Evolutionary conservation across 1,139 yeast genomes (phyloP), one percentile per base, ranked within the genome.

Genomic region (Debaryomycetaceae sp.): DNA sequence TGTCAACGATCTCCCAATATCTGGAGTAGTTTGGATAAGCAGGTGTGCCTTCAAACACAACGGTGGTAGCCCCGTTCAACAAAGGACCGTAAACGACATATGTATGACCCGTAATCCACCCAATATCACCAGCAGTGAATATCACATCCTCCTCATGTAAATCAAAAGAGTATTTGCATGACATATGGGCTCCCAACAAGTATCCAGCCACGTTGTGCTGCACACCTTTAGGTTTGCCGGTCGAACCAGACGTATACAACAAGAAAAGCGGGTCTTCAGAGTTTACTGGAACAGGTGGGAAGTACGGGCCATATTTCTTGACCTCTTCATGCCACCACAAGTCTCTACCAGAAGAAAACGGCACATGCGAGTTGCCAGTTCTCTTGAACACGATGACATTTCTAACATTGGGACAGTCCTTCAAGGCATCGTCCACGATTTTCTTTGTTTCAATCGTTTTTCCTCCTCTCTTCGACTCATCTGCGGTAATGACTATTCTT

Each of bases 51-150:
- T 86, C 94, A 59, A 83, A 86, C 11, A 86, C 87, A 19, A 86
- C 85, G 4, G 92, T 79, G 28, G 94, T 82, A 34, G 89, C 88
- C 57, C 95, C 95, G 50, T 75, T 75, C 40, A 83, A 66, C 52
- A 86, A 71, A 17, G 95, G 95, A 40, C 94, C 95, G 56, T 86
- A 86, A 36, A 85, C 87, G 32, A 79, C 87, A 58, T 85, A 86
- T 2, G 92, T 79, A 64, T 86, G 95, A 41, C 95, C 95, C 8
- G 94, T 85, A 54, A 86, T 84, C 95, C 95, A 86, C 49, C 95
- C 95, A 44, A 86, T 80, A 60, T 86, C 95, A 55, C 94, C 95
- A 15, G 94, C 94, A 9, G 94, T 85, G 68, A 86, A 86, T 44
- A 86, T 65, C 24, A 78, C 68, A 56, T 86, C 95, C 34, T 80